Evolutionary conservation across 768 basidiomycete species (phyloP).

Genomic region (Mycena vulgaris): DNA sequence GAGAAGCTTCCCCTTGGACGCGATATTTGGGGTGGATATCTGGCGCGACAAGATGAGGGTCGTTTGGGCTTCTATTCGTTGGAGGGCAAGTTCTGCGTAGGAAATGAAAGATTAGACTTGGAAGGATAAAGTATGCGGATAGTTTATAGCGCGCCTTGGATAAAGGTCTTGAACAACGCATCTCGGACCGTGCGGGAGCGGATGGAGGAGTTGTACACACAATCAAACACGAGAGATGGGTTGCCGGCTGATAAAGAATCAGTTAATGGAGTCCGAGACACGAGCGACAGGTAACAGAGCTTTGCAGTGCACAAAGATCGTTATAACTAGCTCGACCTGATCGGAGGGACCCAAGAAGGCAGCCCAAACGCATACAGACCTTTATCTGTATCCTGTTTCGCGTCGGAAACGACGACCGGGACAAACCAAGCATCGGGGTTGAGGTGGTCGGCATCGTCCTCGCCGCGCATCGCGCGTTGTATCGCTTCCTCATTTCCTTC

Average conservation of each 20-base stretch:
- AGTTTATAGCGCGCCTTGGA: constrained; percentile 70
- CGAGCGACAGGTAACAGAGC: background rate
- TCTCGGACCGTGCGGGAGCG: constrained; percentile 74
- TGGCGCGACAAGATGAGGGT: constrained; percentile 74
- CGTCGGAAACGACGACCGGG: constrained; percentile 81
- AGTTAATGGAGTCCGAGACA: background rate
- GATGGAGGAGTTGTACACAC: constrained; percentile 72
- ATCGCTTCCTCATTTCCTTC: constrained; percentile 71
- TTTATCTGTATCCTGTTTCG: constrained; percentile 77
- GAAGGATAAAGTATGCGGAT: constrained; percentile 2
- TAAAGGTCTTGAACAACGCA: constrained; percentile 75
- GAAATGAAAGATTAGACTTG: constrained; percentile 19
- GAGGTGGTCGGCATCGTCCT: constrained; percentile 54
- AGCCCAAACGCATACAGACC: constrained; percentile 53
- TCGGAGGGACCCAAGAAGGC: background rate
- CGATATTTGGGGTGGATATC: constrained; percentile 83
- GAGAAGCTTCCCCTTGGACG: constrained; percentile 78
- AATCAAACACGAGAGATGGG: constrained; percentile 80
- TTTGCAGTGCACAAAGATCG: constrained; percentile 19
- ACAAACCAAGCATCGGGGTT: constrained; percentile 69
- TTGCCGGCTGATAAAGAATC: constrained; percentile 70
- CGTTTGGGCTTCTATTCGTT: constrained; percentile 76
- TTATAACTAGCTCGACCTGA: constrained; percentile 9
- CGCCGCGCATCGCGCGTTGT: constrained; percentile 69
- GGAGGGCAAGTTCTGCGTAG: constrained; percentile 76